These are phyloP conservation scores for Cryptococcus sp. DNA, from an alignment of 1,284 basidiomycete genomes.

Conservation along the genomic window DNA sequence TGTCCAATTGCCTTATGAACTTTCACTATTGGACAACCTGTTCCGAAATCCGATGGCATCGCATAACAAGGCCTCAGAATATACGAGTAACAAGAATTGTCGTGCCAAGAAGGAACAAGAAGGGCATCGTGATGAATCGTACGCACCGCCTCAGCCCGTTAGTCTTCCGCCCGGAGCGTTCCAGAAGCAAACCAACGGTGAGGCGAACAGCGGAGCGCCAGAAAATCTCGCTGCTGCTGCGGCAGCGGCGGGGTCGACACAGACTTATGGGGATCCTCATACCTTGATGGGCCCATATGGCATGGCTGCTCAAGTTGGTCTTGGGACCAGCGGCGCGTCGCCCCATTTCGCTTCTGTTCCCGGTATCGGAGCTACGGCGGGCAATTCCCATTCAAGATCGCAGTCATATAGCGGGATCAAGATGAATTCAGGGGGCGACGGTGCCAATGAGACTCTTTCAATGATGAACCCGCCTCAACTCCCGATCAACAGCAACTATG, in stretches of 20 bases:
- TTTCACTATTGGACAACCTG: conserved; percentile 53
- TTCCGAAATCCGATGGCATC: conserved; percentile 53
- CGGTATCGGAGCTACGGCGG: too few relatives aligned
- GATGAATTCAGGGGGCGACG: too few relatives aligned
- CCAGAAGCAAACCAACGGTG: conserved; percentile 17
- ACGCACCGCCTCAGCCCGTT: conserved; percentile 10
- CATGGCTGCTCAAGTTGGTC: conserved; percentile 26
- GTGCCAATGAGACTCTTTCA: too few relatives aligned
- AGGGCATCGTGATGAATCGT: not conserved
- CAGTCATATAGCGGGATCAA: too few relatives aligned
- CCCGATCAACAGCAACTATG: not conserved
- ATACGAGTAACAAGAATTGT: conserved; percentile 30
- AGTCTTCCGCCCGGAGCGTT: conserved; percentile 39
- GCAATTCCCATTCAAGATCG: not conserved
- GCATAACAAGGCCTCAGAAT: conserved; percentile 52
- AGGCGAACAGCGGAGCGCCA: not conserved
- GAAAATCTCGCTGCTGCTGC: not conserved
- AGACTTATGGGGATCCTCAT: conserved; percentile 3
- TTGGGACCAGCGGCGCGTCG: conserved; percentile 1
- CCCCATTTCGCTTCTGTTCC: too few relatives aligned
- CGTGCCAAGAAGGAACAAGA: conserved; percentile 11
- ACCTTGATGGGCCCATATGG: conserved; percentile 21
- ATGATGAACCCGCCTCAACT: too few relatives aligned
- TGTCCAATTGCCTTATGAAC: conserved; percentile 50
- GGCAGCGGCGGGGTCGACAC: not conserved